Percentiles rank a stretch among this genome's conserved stretches.
Conservation (phyloP, 345 rosid genomes). For the Diplotaxis tenuifolia region DNA sequence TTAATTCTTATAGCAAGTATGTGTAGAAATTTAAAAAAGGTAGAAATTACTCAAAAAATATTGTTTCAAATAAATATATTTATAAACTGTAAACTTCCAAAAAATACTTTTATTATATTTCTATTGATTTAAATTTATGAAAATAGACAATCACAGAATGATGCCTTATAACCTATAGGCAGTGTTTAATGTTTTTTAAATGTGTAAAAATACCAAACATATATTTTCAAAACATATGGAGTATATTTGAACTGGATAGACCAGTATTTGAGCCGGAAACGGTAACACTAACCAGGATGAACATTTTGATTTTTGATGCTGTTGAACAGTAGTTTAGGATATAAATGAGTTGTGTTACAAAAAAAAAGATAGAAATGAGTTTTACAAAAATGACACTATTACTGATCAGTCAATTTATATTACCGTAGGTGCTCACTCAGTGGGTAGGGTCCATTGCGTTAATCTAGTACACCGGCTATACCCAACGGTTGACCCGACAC, state of each 20-base stretch:
- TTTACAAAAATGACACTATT: neutral
- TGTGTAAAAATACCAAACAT: too few species aligned
- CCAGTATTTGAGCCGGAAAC: neutral
- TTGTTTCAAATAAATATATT: too few species aligned
- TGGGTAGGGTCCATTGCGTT: slow-evolving; percentile 77
- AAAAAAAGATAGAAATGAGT: neutral
- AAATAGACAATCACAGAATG: too few species aligned
- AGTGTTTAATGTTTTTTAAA: too few species aligned
- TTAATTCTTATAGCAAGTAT: neutral
- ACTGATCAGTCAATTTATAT: slow-evolving; percentile 6
- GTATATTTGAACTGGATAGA: too few species aligned
- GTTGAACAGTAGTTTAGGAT: neutral
- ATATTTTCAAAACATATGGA: too few species aligned
- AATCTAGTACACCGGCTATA: slow-evolving; percentile 73
- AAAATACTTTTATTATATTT: too few species aligned
- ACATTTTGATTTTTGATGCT: neutral
- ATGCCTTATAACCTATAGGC: too few species aligned
- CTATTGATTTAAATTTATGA: too few species aligned
- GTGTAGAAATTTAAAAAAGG: neutral
- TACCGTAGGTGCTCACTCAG: slow-evolving; percentile 69
- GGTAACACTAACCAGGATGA: neutral
- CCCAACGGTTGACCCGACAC: slow-evolving; percentile 64
- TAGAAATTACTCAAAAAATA: too few species aligned
- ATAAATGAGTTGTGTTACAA: neutral
- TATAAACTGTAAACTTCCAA: too few species aligned